phyloP scores from a whole-genome alignment of 176 grass and related monocot genomes.

The Thinopyrum elongatum region DNA sequence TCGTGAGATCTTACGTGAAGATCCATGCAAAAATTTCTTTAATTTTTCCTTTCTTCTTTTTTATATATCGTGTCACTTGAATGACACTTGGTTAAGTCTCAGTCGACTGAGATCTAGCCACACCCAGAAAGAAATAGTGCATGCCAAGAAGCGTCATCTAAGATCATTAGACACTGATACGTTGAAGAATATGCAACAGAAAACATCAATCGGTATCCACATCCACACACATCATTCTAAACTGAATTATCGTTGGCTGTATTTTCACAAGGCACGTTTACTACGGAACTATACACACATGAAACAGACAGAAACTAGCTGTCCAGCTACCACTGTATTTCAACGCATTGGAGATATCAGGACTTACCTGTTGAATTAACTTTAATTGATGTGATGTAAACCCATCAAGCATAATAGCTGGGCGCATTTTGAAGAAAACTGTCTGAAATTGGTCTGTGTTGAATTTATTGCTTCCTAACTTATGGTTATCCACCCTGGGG shows the following conservation, averaged over 20 bases:
- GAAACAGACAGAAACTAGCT: not conserved
- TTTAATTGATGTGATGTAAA: constrained; percentile 78
- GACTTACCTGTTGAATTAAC: constrained; percentile 77
- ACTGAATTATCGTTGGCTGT: not conserved
- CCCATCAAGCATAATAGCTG: constrained; percentile 66
- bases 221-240: constrained; percentile 12
- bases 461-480: constrained; percentile 33
- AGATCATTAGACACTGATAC: not conserved
- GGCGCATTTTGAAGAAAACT: constrained; percentile 83
- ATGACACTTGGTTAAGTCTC: too few species aligned
- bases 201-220: not conserved
- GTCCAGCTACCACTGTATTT: not conserved
- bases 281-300: not conserved
- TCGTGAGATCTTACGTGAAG: too few species aligned
- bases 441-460: constrained; percentile 53
- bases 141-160: constrained; percentile 9
- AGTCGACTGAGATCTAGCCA: too few species aligned
- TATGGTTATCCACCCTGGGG: constrained; percentile 27
- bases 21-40: too few species aligned
- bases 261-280: constrained; percentile 6
- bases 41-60: too few species aligned
- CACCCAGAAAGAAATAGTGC: not conserved
- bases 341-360: constrained; percentile 6
- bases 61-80: too few species aligned
- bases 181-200: constrained; percentile 6